Base-by-base conservation (phyloP, 2,329 filamentous ascomycete species). In the Colletotrichum cereale region DNA sequence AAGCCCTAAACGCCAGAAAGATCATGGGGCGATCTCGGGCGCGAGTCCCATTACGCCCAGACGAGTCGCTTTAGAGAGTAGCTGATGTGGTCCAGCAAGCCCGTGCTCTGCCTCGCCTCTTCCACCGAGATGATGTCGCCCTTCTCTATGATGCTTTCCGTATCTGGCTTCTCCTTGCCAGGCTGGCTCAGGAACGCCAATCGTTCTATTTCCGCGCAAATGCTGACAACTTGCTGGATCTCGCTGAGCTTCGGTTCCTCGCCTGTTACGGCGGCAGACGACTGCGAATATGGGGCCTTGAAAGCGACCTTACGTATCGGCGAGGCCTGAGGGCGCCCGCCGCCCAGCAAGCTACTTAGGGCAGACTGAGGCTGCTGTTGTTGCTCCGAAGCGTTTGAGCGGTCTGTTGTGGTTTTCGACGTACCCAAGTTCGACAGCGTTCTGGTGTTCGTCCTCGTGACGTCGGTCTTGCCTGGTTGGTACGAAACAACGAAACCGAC, bases 41-140 rank as follows among this genome's bases (percentile, higher is more conserved):
- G 31, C 60, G 18, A 26, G 26, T n/a, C 2, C 10, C 24, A 36
- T 53, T 77, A 87, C 58, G 88, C 88, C 96, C 96, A 98, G 16
- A 99, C 95, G 79, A 98, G 83, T 85, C 94, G 97, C 88, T 97
- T 98, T 77, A 98, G 87, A 71, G 92, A 93, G 84, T 98, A 95
- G 2, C 95, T 94, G 77, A 97, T 82, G 79, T 96, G 92, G 82
- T 98, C 96, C 63, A 98, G 80, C 76, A 97, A 86, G 0, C 95
- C 93, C 0, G 96, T 98, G 72, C 92, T 95, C 84, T 89, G 93
- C 86, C 90, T 96, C 67, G 96, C 96, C 78, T 98, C 95, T 2
- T 90, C 90, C 64, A 97, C 80, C 31, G 91, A 93, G 63, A 99
- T 94, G 62, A 99, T 93, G 76, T 96, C 92, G 0, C 84, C 86